Evolutionary conservation across 208 protist species (phyloP).

Genomic region (Acanthamoeba lenticulata): DNA sequence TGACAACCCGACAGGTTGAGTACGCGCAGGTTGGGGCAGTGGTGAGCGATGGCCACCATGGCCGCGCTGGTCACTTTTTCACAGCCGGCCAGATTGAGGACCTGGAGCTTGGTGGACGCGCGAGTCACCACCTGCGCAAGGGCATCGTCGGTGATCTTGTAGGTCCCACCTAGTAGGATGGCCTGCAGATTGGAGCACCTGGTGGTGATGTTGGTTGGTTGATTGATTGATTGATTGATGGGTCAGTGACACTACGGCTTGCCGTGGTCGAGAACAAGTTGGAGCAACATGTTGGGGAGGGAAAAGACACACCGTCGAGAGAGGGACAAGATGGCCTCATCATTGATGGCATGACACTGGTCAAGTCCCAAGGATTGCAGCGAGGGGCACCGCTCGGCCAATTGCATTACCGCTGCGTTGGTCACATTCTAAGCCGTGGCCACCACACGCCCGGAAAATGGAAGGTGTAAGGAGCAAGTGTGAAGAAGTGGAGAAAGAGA

Average conservation of each 20-base stretch:
- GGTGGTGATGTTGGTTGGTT: too few species aligned
- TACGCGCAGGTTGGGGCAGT: conserved; percentile 3
- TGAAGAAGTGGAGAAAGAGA: neutral
- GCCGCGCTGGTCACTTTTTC: neutral
- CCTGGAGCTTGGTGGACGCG: neutral
- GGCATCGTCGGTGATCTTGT: neutral
- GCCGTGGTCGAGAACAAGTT: too few species aligned
- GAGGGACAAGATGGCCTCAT: neutral
- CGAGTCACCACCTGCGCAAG: neutral
- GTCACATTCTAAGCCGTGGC: too few species aligned
- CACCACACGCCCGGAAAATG: neutral
- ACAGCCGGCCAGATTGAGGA: neutral
- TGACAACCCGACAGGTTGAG: neutral
- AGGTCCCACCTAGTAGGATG: neutral
- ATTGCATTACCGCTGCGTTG: neutral
- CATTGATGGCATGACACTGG: neutral
- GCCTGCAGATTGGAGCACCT: neutral
- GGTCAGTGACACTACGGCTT: too few species aligned
- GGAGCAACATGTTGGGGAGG: too few species aligned
- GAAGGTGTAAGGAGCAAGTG: neutral
- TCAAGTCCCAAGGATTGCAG: neutral
- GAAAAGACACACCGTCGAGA: neutral
- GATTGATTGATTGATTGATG: too few species aligned
- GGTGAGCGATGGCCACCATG: neutral
- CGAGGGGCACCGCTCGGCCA: neutral